Evolutionary conservation across 768 basidiomycete species (phyloP).

Genomic region (Dendrothele bispora): DNA sequence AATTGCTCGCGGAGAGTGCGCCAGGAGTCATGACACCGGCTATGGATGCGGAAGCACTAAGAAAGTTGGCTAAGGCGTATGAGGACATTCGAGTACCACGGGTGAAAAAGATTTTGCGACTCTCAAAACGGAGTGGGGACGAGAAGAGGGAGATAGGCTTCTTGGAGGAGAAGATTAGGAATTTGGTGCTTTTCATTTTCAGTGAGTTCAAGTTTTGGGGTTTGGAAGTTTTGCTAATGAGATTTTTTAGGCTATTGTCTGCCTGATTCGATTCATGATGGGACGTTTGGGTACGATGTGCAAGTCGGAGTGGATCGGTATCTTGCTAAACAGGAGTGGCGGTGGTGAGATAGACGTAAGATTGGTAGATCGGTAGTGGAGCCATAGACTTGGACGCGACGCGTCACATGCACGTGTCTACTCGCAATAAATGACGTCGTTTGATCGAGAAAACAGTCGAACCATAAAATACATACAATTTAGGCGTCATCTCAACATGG

Average conservation of each 20-base stretch:
- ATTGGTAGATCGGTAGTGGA: no score
- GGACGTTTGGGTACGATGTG: not conserved
- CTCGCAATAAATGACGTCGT: no score
- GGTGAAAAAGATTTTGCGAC: constrained; percentile 29
- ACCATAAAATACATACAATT: no score
- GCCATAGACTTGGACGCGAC: no score
- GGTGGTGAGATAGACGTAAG: no score
- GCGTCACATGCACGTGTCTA: no score
- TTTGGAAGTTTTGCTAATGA: not conserved
- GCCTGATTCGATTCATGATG: not conserved
- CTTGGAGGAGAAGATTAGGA: constrained; percentile 31
- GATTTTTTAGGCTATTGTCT: not conserved
- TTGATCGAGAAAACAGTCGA: no score
- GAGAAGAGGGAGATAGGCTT: constrained; percentile 29
- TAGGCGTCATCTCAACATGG: no score
- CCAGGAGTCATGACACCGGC: not conserved
- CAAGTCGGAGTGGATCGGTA: not conserved
- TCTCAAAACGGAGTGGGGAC: constrained; percentile 30
- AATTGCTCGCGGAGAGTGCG: constrained; percentile 3
- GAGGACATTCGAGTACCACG: constrained; percentile 34
- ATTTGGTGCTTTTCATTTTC: constrained; percentile 30
- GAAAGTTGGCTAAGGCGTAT: constrained; percentile 26
- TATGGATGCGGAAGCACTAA: constrained; percentile 15
- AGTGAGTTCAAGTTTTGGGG: constrained; percentile 28
- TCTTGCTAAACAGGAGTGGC: no score